Percentiles rank a stretch among this genome's conserved stretches.
phyloP scores from a whole-genome alignment of 2,329 filamentous ascomycete species.

The Aspergillus sp. region DNA sequence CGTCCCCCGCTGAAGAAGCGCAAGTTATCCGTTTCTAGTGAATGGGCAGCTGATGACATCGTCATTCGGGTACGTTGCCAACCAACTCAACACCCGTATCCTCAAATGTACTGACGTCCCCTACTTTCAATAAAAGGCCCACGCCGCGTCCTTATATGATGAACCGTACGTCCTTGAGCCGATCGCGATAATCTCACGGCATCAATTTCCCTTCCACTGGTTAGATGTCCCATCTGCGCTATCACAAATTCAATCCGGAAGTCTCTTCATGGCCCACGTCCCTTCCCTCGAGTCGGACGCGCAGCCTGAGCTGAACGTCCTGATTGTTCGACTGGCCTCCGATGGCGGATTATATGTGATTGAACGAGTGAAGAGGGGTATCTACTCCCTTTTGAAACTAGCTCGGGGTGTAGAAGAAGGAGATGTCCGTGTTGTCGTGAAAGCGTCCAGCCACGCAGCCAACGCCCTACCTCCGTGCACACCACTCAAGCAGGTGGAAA shows the following conservation, averaged over 20 bases:
- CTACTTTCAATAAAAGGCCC: conserved; percentile 33
- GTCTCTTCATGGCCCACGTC: conserved; percentile 41
- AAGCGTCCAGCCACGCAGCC: conserved; percentile 26
- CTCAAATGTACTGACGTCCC: background rate
- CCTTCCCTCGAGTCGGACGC: conserved; percentile 29
- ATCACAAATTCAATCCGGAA: conserved; percentile 32
- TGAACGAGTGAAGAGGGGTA: conserved; percentile 39
- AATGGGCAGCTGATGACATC: conserved; percentile 24
- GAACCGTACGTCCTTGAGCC: conserved; percentile 36
- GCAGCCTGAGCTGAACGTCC: conserved; percentile 27
- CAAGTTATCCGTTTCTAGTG: conserved; percentile 25
- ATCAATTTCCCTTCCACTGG: conserved; percentile 40
- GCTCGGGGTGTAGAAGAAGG: conserved; percentile 36
- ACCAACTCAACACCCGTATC: background rate
- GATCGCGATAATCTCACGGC: conserved; percentile 37
- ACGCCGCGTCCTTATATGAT: conserved; percentile 35
- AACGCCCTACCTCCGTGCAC: conserved; percentile 7
- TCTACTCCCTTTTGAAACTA: conserved; percentile 42
- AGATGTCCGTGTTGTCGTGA: conserved; percentile 39
- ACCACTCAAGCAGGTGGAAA: background rate
- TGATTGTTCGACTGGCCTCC: conserved; percentile 32
- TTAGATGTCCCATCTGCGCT: conserved; percentile 32
- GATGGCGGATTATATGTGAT: conserved; percentile 38
- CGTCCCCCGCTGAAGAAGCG: conserved; percentile 34
- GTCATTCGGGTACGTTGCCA: conserved; percentile 33